These are phyloP conservation scores for Coffea eugenioides DNA, from an alignment of 257 asterid species.

Conservation along the genomic window DNA sequence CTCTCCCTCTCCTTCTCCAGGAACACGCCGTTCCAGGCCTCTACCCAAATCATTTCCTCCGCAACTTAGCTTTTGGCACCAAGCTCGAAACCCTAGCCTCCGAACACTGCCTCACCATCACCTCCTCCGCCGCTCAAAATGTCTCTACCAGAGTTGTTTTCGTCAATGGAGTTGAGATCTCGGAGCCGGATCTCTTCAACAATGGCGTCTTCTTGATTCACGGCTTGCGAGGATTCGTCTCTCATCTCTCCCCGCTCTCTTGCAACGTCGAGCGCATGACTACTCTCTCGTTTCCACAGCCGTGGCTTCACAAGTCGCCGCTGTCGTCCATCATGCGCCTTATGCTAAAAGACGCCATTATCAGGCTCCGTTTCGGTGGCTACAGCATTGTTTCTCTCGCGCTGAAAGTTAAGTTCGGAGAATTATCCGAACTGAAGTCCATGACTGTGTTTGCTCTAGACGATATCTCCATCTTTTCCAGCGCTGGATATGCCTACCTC, in stretches of 20 bases:
- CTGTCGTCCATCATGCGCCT: constrained; percentile 35
- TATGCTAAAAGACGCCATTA: constrained; percentile 57
- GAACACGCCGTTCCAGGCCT: constrained; percentile 84
- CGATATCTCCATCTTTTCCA: constrained; percentile 58
- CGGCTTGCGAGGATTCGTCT: constrained; percentile 54
- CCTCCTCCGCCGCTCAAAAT: background rate
- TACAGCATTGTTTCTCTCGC: constrained; percentile 55
- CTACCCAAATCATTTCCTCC: constrained; percentile 59
- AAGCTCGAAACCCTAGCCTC: constrained; percentile 71
- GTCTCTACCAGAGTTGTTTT: constrained; percentile 33
- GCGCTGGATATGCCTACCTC: constrained; percentile 49
- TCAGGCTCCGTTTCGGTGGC: constrained; percentile 56
- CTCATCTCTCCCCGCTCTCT: constrained; percentile 64
- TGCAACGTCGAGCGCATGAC: constrained; percentile 56
- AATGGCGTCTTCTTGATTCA: constrained; percentile 60
- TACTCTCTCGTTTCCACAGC: constrained; percentile 44
- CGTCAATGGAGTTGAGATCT: constrained; percentile 62
- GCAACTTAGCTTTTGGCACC: constrained; percentile 66
- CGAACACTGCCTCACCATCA: constrained; percentile 70
- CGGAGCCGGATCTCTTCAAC: constrained; percentile 55
- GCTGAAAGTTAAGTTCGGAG: constrained; percentile 48
- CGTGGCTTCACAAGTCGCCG: constrained; percentile 33
- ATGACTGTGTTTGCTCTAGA: constrained; percentile 73
- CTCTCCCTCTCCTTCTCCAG: constrained; percentile 56
- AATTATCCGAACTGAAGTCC: constrained; percentile 43